Evolutionary conservation across 1,284 basidiomycete species (phyloP), one percentile per base, ranked within the genome.

Genomic region (Ustilago trichophora): DNA sequence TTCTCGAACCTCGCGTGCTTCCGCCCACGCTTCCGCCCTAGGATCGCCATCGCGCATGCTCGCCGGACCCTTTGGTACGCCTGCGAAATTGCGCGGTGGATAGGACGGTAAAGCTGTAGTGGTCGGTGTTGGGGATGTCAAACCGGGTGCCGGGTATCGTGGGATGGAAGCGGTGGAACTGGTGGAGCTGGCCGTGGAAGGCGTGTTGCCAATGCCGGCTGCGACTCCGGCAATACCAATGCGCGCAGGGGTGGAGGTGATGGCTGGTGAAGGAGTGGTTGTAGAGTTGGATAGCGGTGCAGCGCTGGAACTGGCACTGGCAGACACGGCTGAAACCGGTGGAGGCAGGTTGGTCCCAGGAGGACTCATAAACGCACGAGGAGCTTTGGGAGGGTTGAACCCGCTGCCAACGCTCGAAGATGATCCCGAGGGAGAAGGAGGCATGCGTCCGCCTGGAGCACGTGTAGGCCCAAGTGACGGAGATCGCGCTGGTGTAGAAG

Each of bases 11-110:
- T 46, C 44, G 10, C 64, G 37, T 15, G 53, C 69, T 16, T 49
- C 55, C 10, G 50, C 65, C 57, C 62, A 42, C 0, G 60, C 60
- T 11, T 64, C 60, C 2, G 54, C 60, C 21, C 64, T 53, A 13
- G 65, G 54, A 26, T 68, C 65, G 0, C 32, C 26, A 12, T 67
- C 70, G 10, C 66, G 53, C 73, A 75, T 74, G 21, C 69, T 67
- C 16, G 72, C 69, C 3, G 72, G 72, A 5, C 69, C 72, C 19
- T 69, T 72, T 26, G 72, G 72, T 16, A 74, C 58, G 4, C 66
- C 70, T 18, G 67, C 70, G 51, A 57, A 72, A 31, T 67, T 55
- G 33, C 59, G 52, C 0, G 63, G 53, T 12, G 40, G 29, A 22
- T 52, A 55, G n/a, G 27, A 35, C n/a, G 62, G 49, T 9, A 69